Conservation (phyloP, 2,329 filamentous ascomycete species). For the Pseudogymnoascus sp. region DNA sequence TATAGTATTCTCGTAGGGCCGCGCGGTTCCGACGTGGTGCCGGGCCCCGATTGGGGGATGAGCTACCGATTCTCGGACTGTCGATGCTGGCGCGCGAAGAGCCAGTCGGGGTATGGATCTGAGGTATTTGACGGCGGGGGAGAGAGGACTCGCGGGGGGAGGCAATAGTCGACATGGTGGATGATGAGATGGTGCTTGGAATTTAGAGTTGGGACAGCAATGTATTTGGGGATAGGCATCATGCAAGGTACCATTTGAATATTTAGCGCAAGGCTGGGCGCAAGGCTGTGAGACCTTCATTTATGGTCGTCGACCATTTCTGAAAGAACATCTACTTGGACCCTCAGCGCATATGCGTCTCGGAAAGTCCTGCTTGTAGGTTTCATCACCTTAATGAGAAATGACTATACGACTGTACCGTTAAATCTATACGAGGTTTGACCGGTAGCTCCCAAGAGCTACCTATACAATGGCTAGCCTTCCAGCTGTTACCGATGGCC, state of each 20-base stretch:
- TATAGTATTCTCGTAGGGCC: slow-evolving; percentile 91
- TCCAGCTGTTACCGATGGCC: slow-evolving; percentile 37
- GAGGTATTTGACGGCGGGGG: slow-evolving; percentile 48
- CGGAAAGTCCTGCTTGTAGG: background rate
- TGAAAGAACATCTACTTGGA: background rate
- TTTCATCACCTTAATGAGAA: background rate
- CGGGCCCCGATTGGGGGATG: slow-evolving; percentile 41
- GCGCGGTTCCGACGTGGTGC: slow-evolving; percentile 54
- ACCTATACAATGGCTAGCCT: slow-evolving; percentile 29
- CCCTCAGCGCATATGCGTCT: slow-evolving; percentile 6
- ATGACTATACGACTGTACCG: background rate
- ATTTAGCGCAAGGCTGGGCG: slow-evolving; percentile 16
- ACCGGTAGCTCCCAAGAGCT: background rate
- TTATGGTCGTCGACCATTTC: background rate
- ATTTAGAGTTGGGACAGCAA: background rate
- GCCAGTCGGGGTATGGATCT: slow-evolving; percentile 58
- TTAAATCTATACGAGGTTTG: background rate
- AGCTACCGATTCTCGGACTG: slow-evolving; percentile 34
- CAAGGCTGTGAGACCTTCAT: slow-evolving; percentile 15
- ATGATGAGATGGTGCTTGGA: background rate
- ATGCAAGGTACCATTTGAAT: slow-evolving; percentile 9
- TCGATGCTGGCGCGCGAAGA: slow-evolving; percentile 71
- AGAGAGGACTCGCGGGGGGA: slow-evolving; percentile 52
- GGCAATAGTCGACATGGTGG: slow-evolving; percentile 56
- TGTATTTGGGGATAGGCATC: slow-evolving; percentile 10